These are phyloP conservation scores for Pseudofabraea citricarpa DNA, from an alignment of 2,329 filamentous ascomycete species.

Conservation along the genomic window DNA sequence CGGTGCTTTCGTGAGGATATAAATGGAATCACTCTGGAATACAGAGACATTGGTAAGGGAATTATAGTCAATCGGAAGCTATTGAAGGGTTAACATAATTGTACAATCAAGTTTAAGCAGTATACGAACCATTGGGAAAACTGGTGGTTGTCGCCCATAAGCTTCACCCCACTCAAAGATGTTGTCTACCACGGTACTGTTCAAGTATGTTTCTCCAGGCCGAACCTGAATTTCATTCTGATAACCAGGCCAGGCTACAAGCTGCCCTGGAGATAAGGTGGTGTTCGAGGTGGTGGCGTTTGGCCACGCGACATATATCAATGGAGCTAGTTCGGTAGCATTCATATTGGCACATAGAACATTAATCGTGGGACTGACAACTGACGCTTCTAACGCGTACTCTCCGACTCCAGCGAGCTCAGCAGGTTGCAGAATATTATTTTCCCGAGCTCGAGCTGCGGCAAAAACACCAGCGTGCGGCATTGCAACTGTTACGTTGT, in stretches of 20 bases:
- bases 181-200: constrained; percentile 59
- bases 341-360: constrained; percentile 68
- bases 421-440: constrained; percentile 65
- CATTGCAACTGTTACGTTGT: constrained; percentile 74
- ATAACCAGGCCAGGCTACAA: constrained; percentile 32
- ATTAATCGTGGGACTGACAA: constrained; percentile 66
- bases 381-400: constrained; percentile 63
- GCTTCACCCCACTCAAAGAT: constrained; percentile 62
- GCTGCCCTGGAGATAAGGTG: constrained; percentile 32
- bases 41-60: constrained; percentile 54
- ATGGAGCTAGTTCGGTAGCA: constrained; percentile 50
- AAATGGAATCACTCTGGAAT: constrained; percentile 50
- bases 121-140: constrained; percentile 42
- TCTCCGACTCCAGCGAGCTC: constrained; percentile 62
- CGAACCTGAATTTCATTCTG: constrained; percentile 31
- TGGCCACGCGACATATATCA: constrained; percentile 62
- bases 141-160: constrained; percentile 45
- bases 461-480: constrained; percentile 65
- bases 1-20: constrained; percentile 54
- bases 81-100: background rate
- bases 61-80: constrained; percentile 60
- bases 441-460: constrained; percentile 56
- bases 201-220: constrained; percentile 37
- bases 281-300: constrained; percentile 26
- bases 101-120: constrained; percentile 27